Evolutionary conservation across 805 yeast genomes (phyloP).

Genomic region (Wickerhamomyces silvicola): DNA sequence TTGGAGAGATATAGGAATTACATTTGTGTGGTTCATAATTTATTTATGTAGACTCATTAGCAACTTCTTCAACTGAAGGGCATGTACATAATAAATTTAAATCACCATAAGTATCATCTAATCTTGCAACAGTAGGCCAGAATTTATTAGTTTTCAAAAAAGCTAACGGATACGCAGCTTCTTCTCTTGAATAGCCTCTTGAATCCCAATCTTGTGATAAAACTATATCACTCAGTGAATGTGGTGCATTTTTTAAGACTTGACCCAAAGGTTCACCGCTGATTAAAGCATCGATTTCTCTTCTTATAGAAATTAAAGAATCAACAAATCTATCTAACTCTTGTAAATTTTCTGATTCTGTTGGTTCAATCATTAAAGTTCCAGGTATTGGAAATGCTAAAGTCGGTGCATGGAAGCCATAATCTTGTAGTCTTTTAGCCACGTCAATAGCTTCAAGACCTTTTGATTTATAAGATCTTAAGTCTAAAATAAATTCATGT

Average conservation of each 20-base stretch:
- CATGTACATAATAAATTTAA: slow-evolving; percentile 90
- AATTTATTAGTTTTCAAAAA: slow-evolving; percentile 68
- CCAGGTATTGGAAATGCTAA: slow-evolving; percentile 99
- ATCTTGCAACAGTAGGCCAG: slow-evolving; percentile 93
- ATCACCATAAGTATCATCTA: slow-evolving; percentile 94
- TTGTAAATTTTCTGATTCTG: slow-evolving; percentile 84
- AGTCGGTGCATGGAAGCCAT: slow-evolving; percentile 98
- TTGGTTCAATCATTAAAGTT: slow-evolving; percentile 96
- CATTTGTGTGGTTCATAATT: neutral
- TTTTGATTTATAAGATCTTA: slow-evolving; percentile 70
- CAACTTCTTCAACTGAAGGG: slow-evolving; percentile 76
- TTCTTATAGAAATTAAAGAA: slow-evolving; percentile 74
- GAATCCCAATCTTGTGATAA: slow-evolving; percentile 65
- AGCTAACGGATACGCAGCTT: slow-evolving; percentile 90
- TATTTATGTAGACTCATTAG: slow-evolving; percentile 17
- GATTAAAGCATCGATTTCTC: slow-evolving; percentile 71
- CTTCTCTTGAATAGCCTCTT: slow-evolving; percentile 86
- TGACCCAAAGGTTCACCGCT: slow-evolving; percentile 59
- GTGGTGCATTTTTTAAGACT: slow-evolving; percentile 88
- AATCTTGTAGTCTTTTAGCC: slow-evolving; percentile 95
- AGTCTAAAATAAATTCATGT: slow-evolving; percentile 91
- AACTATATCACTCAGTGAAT: slow-evolving; percentile 73
- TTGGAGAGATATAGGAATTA: slow-evolving; percentile 23
- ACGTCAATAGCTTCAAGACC: slow-evolving; percentile 94
- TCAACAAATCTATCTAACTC: slow-evolving; percentile 90